Conservation (phyloP, 1,139 yeast species). For the Geotrichum klebahnii region DNA sequence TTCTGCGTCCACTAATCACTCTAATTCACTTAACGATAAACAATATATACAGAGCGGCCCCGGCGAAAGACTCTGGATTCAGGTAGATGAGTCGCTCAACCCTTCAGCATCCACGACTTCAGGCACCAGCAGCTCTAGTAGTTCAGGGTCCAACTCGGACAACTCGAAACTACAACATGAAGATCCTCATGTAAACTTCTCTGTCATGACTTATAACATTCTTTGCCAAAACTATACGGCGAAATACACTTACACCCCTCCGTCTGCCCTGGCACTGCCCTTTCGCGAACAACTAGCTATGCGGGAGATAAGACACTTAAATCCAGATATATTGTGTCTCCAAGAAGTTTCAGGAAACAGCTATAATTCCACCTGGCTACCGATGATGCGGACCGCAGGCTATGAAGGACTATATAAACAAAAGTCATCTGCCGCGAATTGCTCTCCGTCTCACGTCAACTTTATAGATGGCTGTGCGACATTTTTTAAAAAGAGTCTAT, state of each 20-base stretch:
- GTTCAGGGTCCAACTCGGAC: background rate
- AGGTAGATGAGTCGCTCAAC: no score
- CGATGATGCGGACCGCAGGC: background rate
- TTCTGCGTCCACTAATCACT: background rate
- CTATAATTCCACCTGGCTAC: background rate
- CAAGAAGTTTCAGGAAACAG: constrained; percentile 8
- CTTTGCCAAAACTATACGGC: background rate
- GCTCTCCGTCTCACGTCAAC: background rate
- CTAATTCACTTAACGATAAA: no score
- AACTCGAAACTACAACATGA: background rate
- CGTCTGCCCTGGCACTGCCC: background rate
- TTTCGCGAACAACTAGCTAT: constrained; percentile 4
- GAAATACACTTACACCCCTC: background rate
- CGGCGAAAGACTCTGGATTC: no score
- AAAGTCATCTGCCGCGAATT: background rate
- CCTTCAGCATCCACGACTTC: no score
- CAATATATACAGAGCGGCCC: no score
- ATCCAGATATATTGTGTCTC: constrained; percentile 12
- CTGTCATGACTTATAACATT: constrained; percentile 8
- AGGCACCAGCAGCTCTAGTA: background rate
- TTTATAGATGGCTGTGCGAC: constrained; percentile 4
- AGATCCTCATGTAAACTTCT: background rate
- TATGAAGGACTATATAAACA: constrained; percentile 2
- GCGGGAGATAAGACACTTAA: constrained; percentile 5
- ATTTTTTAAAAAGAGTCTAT: background rate